Evolutionary conservation across 208 protist species (phyloP).

Genomic region (Acanthamoeba castellanii): DNA sequence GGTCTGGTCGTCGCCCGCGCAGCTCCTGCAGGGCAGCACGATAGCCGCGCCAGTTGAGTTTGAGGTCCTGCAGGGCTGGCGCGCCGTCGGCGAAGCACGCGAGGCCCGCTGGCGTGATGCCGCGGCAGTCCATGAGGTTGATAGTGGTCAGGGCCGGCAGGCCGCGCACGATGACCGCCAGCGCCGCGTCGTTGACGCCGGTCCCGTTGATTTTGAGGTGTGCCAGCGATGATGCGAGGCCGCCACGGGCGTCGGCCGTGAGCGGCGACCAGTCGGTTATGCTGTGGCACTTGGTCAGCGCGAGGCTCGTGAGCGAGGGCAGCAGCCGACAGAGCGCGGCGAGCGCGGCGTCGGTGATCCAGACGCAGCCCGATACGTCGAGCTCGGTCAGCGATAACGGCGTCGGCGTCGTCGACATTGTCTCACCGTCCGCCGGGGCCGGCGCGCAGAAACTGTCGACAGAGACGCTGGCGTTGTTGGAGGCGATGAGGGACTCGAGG

Average conservation of each 20-base stretch:
- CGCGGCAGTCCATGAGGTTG: not conserved
- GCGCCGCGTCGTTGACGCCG: not conserved
- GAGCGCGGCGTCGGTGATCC: not conserved
- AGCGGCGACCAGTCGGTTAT: not conserved
- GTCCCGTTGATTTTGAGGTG: not conserved
- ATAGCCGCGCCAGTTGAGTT: not conserved
- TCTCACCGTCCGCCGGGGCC: not conserved
- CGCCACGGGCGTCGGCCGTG: not conserved
- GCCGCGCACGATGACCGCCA: not conserved
- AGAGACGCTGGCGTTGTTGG: not conserved
- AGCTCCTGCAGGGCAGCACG: not conserved
- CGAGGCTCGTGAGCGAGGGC: not conserved
- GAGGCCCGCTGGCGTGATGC: not conserved
- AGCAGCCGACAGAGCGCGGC: not conserved
- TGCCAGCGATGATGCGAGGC: not conserved
- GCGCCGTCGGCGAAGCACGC: not conserved
- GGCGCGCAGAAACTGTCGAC: not conserved
- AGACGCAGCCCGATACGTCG: not conserved
- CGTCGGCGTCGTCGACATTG: not conserved
- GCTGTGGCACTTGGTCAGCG: not conserved
- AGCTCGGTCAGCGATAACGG: not conserved
- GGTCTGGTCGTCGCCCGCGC: not conserved
- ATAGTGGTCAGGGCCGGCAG: not conserved
- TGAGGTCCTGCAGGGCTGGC: not conserved
- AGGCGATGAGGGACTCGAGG: not conserved